Percentiles rank a stretch among this genome's conserved stretches.
Conservation (phyloP, 306 rosid genomes). For the Quercus rubra region DNA sequence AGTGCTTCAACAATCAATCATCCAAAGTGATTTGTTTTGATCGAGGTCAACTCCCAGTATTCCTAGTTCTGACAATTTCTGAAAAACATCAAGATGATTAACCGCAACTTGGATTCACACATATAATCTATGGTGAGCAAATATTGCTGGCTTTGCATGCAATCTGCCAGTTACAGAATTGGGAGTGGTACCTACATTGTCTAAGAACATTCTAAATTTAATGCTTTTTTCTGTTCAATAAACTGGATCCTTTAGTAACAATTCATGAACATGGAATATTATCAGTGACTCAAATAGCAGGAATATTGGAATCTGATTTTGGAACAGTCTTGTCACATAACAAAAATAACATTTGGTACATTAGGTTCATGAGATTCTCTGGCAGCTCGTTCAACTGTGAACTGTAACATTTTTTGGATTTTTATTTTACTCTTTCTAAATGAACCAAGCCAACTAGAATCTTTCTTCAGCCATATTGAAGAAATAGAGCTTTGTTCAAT, state of each 20-base stretch:
- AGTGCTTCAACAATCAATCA: too few relatives aligned
- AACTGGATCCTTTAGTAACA: not conserved
- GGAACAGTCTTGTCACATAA: not conserved
- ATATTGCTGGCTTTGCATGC: not conserved
- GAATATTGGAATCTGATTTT: not conserved
- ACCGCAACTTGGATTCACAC: not conserved
- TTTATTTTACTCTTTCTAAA: not conserved
- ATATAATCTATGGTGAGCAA: not conserved
- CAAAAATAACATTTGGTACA: not conserved
- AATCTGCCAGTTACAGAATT: too few relatives aligned
- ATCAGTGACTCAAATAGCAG: not conserved
- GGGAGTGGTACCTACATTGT: not conserved
- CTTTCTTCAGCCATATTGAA: not conserved
- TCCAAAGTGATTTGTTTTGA: not conserved
- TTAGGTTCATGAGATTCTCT: not conserved
- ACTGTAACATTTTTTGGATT: not conserved
- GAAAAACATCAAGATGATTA: not conserved
- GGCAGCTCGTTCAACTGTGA: not conserved
- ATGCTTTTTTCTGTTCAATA: not conserved
- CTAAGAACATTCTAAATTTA: not conserved
- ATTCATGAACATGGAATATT: not conserved
- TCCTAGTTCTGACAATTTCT: not conserved
- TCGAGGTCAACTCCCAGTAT: not conserved
- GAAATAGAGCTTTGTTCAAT: not conserved
- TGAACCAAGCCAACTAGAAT: not conserved